These are phyloP conservation scores for Ophiocordyceps australis DNA, from an alignment of 2,329 filamentous ascomycete species.

Conservation along the genomic window DNA sequence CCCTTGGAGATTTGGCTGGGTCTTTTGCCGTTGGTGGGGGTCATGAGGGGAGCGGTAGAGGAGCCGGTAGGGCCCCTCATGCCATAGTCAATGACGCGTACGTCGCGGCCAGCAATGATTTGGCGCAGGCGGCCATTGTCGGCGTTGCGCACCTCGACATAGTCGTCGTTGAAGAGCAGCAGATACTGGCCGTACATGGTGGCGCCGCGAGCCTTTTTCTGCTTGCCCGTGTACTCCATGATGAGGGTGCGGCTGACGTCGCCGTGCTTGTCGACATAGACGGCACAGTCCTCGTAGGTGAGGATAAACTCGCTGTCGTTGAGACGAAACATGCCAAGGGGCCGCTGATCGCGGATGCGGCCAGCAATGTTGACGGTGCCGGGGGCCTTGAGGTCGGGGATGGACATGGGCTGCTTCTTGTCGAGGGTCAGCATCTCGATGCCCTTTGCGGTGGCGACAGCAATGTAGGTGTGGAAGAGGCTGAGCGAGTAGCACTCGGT, in stretches of 20 bases:
- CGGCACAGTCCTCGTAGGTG: constrained; percentile 87
- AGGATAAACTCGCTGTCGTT: constrained; percentile 85
- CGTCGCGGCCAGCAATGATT: constrained; percentile 82
- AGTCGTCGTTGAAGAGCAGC: constrained; percentile 86
- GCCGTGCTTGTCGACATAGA: constrained; percentile 96
- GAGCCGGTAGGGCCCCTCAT: constrained; percentile 41
- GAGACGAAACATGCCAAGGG: constrained; percentile 91
- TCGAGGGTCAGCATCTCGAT: constrained; percentile 94
- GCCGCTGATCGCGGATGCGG: constrained; percentile 66
- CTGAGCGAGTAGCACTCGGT: constrained; percentile 91
- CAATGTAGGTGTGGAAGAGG: constrained; percentile 86
- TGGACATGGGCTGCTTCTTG: constrained; percentile 89
- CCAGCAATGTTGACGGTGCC: constrained; percentile 72
- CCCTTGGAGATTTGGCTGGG: constrained; percentile 40
- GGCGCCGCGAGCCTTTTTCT: constrained; percentile 58
- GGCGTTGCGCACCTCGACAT: constrained; percentile 91
- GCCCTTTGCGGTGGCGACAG: constrained; percentile 77
- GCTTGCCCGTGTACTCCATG: constrained; percentile 95
- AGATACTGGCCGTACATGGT: constrained; percentile 87
- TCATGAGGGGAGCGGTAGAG: constrained; percentile 16
- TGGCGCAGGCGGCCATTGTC: constrained; percentile 88
- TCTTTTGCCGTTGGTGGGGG: constrained; percentile 20
- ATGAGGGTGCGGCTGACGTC: constrained; percentile 87
- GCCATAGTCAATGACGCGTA: constrained; percentile 79
- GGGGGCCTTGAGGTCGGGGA: constrained; percentile 67